Evolutionary conservation across 129 eudicot species (phyloP).

Genomic region (Saussurea involucrata): DNA sequence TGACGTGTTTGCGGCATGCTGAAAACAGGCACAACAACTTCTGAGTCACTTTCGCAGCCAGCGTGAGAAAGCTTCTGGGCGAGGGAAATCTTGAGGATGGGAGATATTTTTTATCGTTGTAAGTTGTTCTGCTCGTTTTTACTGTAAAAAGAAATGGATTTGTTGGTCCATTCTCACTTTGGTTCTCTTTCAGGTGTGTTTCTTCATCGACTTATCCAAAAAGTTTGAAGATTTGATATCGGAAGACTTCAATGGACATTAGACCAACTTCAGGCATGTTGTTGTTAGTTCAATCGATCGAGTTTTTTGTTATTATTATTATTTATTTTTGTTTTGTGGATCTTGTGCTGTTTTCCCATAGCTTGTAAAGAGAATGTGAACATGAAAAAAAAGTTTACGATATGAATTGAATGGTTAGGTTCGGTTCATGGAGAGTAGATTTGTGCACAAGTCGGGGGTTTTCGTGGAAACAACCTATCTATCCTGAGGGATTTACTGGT

Average conservation of each 20-base stretch:
- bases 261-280: slow-evolving; percentile 19
- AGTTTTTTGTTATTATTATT: background rate
- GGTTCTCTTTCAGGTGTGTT: background rate
- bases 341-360: background rate
- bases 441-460: background rate
- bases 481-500: background rate
- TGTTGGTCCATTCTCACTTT: background rate
- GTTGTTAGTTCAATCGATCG: slow-evolving; percentile 9
- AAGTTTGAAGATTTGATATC: background rate
- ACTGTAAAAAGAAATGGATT: background rate
- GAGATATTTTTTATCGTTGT: slow-evolving; percentile 3
- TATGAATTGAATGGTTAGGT: slow-evolving; percentile 23
- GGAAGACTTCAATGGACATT: slow-evolving; percentile 1
- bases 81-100: slow-evolving; percentile 57
- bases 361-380: slow-evolving; percentile 27
- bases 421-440: slow-evolving; percentile 13
- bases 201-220: slow-evolving; percentile 6
- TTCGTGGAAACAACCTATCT: background rate
- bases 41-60: slow-evolving; percentile 91
- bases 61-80: slow-evolving; percentile 64
- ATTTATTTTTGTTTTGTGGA: slow-evolving; percentile 6
- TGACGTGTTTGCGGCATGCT: slow-evolving; percentile 16
- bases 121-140: slow-evolving; percentile 11
- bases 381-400: slow-evolving; percentile 9
- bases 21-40: slow-evolving; percentile 84